phyloP scores from a whole-genome alignment of 768 basidiomycete species.

The Hydnum rufescens region DNA sequence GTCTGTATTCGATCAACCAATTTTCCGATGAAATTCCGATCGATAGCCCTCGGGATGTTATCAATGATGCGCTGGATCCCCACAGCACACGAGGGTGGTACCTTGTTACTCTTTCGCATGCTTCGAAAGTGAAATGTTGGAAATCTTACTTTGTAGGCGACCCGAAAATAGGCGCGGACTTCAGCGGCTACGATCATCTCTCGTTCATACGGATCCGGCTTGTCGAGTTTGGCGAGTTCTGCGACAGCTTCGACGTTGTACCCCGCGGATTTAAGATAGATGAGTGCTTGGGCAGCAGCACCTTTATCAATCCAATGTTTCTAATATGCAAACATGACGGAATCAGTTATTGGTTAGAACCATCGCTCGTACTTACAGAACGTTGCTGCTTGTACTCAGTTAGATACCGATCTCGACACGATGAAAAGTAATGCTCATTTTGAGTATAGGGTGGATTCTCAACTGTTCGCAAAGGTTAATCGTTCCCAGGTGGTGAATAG shows the following conservation, averaged over 20 bases:
- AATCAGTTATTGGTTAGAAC: too few relatives aligned
- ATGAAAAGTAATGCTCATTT: conserved; percentile 23
- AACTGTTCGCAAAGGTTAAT: too few relatives aligned
- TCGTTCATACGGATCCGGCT: conserved; percentile 23
- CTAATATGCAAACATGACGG: background rate
- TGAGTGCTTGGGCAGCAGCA: too few relatives aligned
- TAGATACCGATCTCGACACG: conserved; percentile 20
- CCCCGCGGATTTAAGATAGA: too few relatives aligned
- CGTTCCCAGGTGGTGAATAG: too few relatives aligned
- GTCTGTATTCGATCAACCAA: conserved; percentile 20
- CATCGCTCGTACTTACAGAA: conserved; percentile 4
- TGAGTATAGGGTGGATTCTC: conserved; percentile 23
- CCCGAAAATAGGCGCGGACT: conserved; percentile 36
- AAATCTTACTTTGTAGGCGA: conserved; percentile 30
- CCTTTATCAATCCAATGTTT: background rate
- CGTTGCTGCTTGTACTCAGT: conserved; percentile 21
- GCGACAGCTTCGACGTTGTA: too few relatives aligned
- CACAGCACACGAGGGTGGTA: too few relatives aligned
- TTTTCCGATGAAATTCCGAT: conserved; percentile 25
- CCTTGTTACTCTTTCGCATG: too few relatives aligned
- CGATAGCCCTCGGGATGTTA: conserved; percentile 30
- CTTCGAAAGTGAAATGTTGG: too few relatives aligned
- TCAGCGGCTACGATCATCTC: conserved; percentile 34
- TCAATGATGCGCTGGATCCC: conserved; percentile 33
- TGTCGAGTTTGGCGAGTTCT: too few relatives aligned